These are phyloP conservation scores for Tephrocybe sp. DNA, from an alignment of 768 basidiomycete species.

Conservation along the genomic window DNA sequence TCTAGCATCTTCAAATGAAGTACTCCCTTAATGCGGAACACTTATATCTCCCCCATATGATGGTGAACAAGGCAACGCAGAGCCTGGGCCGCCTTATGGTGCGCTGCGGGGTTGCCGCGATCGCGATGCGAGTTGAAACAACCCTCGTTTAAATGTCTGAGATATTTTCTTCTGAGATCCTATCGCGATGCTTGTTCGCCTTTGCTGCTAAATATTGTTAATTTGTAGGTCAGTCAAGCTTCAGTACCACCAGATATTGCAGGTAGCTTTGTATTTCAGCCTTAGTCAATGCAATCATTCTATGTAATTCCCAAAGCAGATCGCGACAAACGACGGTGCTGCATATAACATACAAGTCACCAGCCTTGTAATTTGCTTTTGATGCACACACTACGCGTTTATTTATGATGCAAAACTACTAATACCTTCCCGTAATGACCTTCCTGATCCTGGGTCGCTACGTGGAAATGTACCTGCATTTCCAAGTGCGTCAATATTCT, in stretches of 20 bases:
- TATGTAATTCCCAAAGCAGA: no score
- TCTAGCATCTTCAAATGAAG: constrained; percentile 65
- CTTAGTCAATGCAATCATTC: no score
- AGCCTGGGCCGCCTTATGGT: constrained; percentile 66
- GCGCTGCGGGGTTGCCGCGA: constrained; percentile 77
- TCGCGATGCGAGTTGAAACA: constrained; percentile 66
- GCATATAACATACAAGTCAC: no score
- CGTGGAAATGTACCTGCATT: constrained; percentile 28
- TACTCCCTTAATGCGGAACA: constrained; percentile 73
- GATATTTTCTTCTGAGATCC: constrained; percentile 20
- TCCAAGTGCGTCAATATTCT: constrained; percentile 17
- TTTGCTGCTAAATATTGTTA: no score
- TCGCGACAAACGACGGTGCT: no score
- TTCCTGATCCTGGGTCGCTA: constrained; percentile 11
- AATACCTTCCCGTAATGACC: constrained; percentile 5
- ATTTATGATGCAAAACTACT: constrained; percentile 9
- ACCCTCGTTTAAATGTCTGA: constrained; percentile 95
- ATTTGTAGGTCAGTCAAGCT: no score
- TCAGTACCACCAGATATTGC: no score
- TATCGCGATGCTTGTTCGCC: no score
- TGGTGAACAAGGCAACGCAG: constrained; percentile 60
- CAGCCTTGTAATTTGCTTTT: no score
- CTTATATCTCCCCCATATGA: constrained; percentile 61
- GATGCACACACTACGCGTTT: no score
- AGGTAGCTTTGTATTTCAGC: no score